Base-by-base conservation (phyloP, 495 filamentous ascomycete species). In the Aspergillus funiculosus region DNA sequence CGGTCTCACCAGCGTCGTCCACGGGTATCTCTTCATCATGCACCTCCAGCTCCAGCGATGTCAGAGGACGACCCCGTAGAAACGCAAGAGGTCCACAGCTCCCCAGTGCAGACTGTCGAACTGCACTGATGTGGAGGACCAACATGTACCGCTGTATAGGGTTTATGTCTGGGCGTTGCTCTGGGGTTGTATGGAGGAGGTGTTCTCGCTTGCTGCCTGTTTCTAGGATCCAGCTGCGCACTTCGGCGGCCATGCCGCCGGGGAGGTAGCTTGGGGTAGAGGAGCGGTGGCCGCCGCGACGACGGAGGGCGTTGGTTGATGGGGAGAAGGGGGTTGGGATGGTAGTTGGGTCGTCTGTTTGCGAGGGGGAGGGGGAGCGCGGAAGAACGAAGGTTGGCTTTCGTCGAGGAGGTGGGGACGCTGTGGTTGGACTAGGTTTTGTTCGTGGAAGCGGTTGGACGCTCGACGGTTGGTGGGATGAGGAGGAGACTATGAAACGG, bases 141-240 rank as follows among this genome's bases (percentile, higher is more conserved):
- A 59, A 10, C 2, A 55, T 34, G 39, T 69, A 69, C n/a, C 43
- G 50, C 14, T 26, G 39, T 4, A 42, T 7, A 13, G 27, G 2
- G 9, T 44, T 15, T 6, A 24, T 9, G 1, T 30, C 18, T 6
- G 5, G 5, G 6, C 20, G 9, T 13, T 35, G 20, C 2, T 11
- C 30, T 1, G 4, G 10, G 7, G 28, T 18, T 15, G 11, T 0
- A 24, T 6, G 10, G 13, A 5, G n/a, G 9, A 55, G 30, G n/a
- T 60, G 54, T 5, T 65, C 61, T 9, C 60, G 61, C 37, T 62
- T 69, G 1, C 61, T 47, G 13, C 65, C 68, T 48, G 59, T 64
- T 36, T 73, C 69, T 17, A 73, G 50, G 22, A 73, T 55, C 69
- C 69, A 73, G 34, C 67, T 58, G 19, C 69, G 68, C 15, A 69